Evolutionary conservation across 1,284 basidiomycete genomes (phyloP).

Genomic region (Puccinia sorghi): DNA sequence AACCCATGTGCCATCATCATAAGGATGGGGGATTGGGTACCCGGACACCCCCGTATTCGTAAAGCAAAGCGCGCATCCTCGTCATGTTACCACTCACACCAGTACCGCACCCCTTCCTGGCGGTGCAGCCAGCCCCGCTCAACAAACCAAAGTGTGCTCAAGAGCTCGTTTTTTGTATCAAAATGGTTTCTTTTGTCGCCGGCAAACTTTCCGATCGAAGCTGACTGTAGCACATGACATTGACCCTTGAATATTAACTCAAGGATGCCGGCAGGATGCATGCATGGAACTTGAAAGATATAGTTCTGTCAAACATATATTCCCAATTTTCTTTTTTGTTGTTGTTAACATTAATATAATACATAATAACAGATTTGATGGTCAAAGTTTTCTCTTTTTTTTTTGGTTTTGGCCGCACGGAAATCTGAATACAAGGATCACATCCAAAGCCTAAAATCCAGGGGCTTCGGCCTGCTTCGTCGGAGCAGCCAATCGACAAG

Average conservation of each 20-base stretch:
- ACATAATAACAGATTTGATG: neutral
- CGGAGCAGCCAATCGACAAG: slow-evolving; percentile 21
- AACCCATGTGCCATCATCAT: neutral
- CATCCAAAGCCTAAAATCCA: neutral
- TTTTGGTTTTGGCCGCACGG: neutral
- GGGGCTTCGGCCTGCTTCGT: slow-evolving; percentile 16
- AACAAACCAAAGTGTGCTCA: neutral
- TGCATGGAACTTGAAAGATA: slow-evolving; percentile 8
- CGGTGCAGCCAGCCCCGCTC: neutral
- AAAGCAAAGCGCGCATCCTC: too few relatives aligned
- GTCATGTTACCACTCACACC: neutral
- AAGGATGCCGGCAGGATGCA: neutral
- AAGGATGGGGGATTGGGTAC: neutral
- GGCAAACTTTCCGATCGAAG: neutral
- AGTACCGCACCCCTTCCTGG: neutral
- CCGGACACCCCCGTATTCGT: too few relatives aligned
- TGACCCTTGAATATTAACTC: slow-evolving; percentile 10
- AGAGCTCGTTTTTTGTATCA: neutral
- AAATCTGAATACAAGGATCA: neutral
- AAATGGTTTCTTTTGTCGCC: neutral
- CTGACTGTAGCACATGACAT: slow-evolving; percentile 2
- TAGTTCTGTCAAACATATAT: neutral
- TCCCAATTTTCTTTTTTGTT: neutral
- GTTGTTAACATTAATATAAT: neutral
- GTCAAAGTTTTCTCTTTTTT: neutral